These are phyloP conservation scores for Rhizomucor pusillus DNA, from an alignment of 371 early-diverging fungal genomes.

Conservation along the genomic window DNA sequence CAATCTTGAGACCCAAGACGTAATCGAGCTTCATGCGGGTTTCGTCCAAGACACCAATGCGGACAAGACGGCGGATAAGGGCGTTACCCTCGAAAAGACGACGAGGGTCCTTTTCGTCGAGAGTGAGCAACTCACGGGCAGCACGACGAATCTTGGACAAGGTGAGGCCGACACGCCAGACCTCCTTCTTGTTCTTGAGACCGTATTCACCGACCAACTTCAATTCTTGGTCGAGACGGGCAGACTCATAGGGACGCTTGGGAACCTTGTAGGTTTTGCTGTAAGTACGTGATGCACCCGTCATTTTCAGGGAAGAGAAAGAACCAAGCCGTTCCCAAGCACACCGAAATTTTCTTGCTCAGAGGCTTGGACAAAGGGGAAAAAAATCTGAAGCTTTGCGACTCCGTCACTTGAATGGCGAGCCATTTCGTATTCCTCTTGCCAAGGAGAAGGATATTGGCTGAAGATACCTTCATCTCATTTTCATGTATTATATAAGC, in stretches of 20 bases:
- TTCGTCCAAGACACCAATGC: conserved; percentile 98
- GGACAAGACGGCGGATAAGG: conserved; percentile 96
- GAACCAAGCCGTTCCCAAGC: conserved; percentile 11
- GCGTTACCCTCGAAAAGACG: conserved; percentile 99
- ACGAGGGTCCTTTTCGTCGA: conserved; percentile 96
- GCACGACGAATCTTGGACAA: conserved; percentile 99
- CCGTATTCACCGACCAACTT: conserved; percentile 97
- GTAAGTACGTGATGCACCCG: conserved; percentile 55
- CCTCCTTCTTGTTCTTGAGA: conserved; percentile 99
- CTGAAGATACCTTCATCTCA: no score
- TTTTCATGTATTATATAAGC: no score
- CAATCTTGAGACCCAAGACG: conserved; percentile 97
- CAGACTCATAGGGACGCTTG: conserved; percentile 97
- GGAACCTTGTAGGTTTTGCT: conserved; percentile 98
- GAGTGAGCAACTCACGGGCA: conserved; percentile 98
- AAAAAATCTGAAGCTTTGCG: conserved; percentile 13
- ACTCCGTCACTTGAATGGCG: no score
- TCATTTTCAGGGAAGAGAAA: conserved; percentile 26
- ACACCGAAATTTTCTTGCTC: conserved; percentile 6
- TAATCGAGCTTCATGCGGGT: conserved; percentile 98
- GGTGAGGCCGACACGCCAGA: conserved; percentile 97
- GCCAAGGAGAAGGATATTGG: no score
- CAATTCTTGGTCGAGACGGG: conserved; percentile 97
- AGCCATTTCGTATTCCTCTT: no score
- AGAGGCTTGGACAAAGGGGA: neutral